These are phyloP conservation scores for Cutaneotrichosporon dermatis DNA, from an alignment of 1,284 basidiomycete species.

Conservation along the genomic window DNA sequence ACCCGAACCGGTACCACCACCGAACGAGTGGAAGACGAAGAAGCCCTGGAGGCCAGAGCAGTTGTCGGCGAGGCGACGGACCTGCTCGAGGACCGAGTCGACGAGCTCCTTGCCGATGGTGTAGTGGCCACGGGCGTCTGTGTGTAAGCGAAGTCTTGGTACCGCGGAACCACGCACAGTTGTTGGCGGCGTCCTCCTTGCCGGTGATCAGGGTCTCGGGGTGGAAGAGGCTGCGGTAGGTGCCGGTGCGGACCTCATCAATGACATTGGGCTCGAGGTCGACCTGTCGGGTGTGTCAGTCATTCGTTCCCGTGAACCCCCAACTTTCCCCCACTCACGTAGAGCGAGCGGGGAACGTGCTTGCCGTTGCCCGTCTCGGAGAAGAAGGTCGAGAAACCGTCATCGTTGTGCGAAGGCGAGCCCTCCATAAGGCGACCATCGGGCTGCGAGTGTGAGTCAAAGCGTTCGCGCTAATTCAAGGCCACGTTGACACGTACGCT, in stretches of 20 bases:
- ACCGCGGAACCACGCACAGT: conserved; percentile 63
- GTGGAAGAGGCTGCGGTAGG: conserved; percentile 94
- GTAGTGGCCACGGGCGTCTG: conserved; percentile 96
- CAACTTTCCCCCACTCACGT: conserved; percentile 53
- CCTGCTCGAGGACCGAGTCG: conserved; percentile 85
- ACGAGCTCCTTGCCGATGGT: conserved; percentile 95
- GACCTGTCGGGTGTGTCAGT: conserved; percentile 45
- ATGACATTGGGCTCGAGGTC: conserved; percentile 95
- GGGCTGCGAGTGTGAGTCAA: conserved; percentile 56
- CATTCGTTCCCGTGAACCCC: background rate
- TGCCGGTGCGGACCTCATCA: conserved; percentile 92
- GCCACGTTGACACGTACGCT: conserved; percentile 57
- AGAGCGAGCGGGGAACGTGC: conserved; percentile 95
- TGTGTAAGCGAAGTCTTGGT: conserved; percentile 3
- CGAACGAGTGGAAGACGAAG: conserved; percentile 99
- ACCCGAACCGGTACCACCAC: conserved; percentile 98
- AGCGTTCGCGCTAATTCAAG: background rate
- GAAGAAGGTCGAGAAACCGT: conserved; percentile 82
- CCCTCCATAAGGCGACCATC: conserved; percentile 81
- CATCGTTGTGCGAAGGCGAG: conserved; percentile 69
- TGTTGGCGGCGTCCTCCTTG: conserved; percentile 99
- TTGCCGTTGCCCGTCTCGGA: conserved; percentile 73
- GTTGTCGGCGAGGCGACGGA: conserved; percentile 94
- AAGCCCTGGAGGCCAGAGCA: conserved; percentile 98
- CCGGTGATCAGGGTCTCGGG: conserved; percentile 98